phyloP scores from a whole-genome alignment of 805 yeast genomes.

The Pichia scutulata region DNA sequence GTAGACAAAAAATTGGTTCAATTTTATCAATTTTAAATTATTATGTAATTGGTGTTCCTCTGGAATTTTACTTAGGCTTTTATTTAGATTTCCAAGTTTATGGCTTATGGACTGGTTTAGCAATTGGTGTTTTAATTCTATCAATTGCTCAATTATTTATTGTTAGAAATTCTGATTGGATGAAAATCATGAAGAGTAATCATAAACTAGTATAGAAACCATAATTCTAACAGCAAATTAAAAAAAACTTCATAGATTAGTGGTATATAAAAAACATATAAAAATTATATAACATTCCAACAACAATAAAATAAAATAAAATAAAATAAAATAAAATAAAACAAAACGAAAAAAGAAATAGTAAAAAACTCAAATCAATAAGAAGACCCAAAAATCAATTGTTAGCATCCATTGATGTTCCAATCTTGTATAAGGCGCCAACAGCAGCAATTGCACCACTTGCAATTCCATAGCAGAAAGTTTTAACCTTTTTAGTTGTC shows the following conservation, averaged over 20 bases:
- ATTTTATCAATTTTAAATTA: constrained; percentile 38
- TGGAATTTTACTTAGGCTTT: constrained; percentile 39
- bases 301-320: not conserved
- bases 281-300: not conserved
- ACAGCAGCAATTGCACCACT: constrained; percentile 18
- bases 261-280: not conserved
- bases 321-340: not conserved
- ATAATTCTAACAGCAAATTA: too few relatives aligned
- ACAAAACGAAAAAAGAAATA: not conserved
- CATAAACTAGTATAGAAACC: constrained; percentile 11
- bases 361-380: not conserved
- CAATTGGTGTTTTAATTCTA: constrained; percentile 34
- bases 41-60: constrained; percentile 43
- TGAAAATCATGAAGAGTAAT: constrained; percentile 33
- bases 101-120: constrained; percentile 44
- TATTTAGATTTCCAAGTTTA: constrained; percentile 30
- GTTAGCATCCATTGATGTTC: constrained; percentile 1
- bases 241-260: not conserved
- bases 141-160: constrained; percentile 34
- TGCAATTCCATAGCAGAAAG: constrained; percentile 11
- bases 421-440: constrained; percentile 22
- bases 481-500: not conserved
- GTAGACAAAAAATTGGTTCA: constrained; percentile 47
- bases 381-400: not conserved
- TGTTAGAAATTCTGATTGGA: constrained; percentile 47